Conservation (phyloP, 148 eudicot species). For the Spergularia bocconei region DNA sequence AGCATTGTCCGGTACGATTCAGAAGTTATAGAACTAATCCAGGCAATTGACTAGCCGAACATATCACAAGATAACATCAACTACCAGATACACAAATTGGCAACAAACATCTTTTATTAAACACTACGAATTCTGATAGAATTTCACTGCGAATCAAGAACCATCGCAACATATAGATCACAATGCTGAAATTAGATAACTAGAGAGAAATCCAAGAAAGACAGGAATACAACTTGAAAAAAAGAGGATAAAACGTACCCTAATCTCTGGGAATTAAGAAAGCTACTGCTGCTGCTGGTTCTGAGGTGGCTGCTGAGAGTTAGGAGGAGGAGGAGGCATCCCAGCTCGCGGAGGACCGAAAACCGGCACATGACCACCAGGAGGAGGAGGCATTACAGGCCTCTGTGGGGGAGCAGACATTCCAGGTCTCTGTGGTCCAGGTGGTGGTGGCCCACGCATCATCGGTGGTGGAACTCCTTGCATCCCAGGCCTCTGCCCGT, state of each 20-base stretch:
- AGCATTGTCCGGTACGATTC: too few relatives aligned
- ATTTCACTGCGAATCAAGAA: too few relatives aligned
- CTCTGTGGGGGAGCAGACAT: constrained; percentile 41
- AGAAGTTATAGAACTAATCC: too few relatives aligned
- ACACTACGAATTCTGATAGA: too few relatives aligned
- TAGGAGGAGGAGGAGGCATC: constrained; percentile 37
- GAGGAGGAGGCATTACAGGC: constrained; percentile 47
- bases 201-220: too few relatives aligned
- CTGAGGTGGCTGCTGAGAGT: constrained; percentile 42
- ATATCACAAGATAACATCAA: too few relatives aligned
- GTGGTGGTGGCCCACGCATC: constrained; percentile 53
- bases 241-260: constrained; percentile 5
- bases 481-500: constrained; percentile 45
- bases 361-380: constrained; percentile 37
- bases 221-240: too few relatives aligned
- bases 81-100: too few relatives aligned
- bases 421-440: constrained; percentile 37
- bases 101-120: too few relatives aligned
- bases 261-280: background rate
- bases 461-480: constrained; percentile 40
- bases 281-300: constrained; percentile 35
- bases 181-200: too few relatives aligned
- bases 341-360: constrained; percentile 40
- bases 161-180: too few relatives aligned
- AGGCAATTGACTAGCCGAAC: too few relatives aligned